phyloP scores from a whole-genome alignment of 768 basidiomycete species.

The Termitomyces sp. region DNA sequence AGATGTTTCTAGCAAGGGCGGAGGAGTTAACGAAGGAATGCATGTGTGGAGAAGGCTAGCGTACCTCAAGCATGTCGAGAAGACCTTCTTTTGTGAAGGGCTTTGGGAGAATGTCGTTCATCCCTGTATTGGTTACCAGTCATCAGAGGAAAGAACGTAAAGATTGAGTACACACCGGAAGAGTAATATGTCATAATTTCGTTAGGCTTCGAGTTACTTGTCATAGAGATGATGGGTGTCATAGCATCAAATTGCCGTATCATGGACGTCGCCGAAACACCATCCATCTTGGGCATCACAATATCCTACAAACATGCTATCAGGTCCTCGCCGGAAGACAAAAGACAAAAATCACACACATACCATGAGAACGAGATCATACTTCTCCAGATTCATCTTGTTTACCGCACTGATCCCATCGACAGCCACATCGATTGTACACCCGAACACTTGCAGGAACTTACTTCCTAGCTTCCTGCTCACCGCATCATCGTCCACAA shows the following conservation, averaged over 20 bases:
- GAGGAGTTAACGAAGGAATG: neutral
- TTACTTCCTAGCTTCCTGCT: constrained; percentile 85
- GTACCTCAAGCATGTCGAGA: constrained; percentile 86
- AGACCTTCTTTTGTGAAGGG: constrained; percentile 95
- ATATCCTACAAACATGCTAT: constrained; percentile 62
- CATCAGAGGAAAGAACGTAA: neutral
- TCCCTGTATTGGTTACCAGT: constrained; percentile 49
- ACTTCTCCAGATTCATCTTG: constrained; percentile 96
- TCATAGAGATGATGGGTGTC: constrained; percentile 99
- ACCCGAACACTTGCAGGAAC: constrained; percentile 94
- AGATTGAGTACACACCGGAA: constrained; percentile 37
- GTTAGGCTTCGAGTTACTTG: constrained; percentile 87
- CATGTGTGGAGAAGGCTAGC: neutral
- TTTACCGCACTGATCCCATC: constrained; percentile 90
- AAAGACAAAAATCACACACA: constrained; percentile 23
- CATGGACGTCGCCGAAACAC: constrained; percentile 85
- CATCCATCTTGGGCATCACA: constrained; percentile 88
- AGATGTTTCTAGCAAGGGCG: constrained; percentile 63
- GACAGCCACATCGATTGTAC: constrained; percentile 89
- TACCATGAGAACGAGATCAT: constrained; percentile 94
- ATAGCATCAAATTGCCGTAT: constrained; percentile 93
- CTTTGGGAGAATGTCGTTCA: constrained; percentile 97
- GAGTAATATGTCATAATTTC: constrained; percentile 91
- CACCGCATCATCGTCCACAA: constrained; percentile 96
- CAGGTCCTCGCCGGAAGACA: neutral